Evolutionary conservation across 768 basidiomycete genomes (phyloP).

Genomic region (Kwoniella bestiolae): DNA sequence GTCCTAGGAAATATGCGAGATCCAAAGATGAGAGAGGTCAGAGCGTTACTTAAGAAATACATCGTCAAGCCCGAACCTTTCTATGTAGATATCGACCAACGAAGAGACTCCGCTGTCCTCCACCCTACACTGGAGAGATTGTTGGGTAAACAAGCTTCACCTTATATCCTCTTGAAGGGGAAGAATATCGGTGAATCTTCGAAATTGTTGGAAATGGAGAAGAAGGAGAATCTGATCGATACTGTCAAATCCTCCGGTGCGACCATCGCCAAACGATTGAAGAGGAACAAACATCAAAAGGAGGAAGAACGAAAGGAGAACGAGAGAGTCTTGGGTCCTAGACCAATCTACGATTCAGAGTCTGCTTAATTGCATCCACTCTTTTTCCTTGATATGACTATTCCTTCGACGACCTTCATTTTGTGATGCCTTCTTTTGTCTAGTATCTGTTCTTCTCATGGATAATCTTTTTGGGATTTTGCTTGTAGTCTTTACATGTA

Average conservation of each 20-base stretch:
- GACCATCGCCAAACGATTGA: constrained; percentile 31
- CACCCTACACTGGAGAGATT: constrained; percentile 18
- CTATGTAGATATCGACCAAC: constrained; percentile 46
- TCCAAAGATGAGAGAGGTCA: constrained; percentile 39
- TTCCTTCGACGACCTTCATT: not conserved
- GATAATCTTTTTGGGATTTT: constrained; percentile 5
- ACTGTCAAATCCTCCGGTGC: constrained; percentile 23
- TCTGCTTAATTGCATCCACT: not conserved
- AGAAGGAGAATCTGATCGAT: constrained; percentile 33
- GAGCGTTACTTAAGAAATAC: constrained; percentile 30
- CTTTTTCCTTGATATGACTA: not conserved
- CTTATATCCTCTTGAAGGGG: constrained; percentile 17
- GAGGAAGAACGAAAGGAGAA: constrained; percentile 43
- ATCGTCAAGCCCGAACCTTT: constrained; percentile 35
- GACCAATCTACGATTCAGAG: constrained; percentile 10
- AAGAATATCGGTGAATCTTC: constrained; percentile 17
- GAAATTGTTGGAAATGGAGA: constrained; percentile 23
- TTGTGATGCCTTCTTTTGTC: not conserved
- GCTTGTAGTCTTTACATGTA: constrained; percentile 15
- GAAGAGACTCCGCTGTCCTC: constrained; percentile 24
- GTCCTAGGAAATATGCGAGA: constrained; percentile 46
- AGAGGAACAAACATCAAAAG: constrained; percentile 44
- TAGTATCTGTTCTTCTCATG: not conserved
- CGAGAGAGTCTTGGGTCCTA: constrained; percentile 39
- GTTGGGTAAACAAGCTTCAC: constrained; percentile 16